Evolutionary conservation across 441 rosid species (phyloP), one percentile per base, ranked within the genome.

Genomic region (Pelargonium fulgidum): DNA sequence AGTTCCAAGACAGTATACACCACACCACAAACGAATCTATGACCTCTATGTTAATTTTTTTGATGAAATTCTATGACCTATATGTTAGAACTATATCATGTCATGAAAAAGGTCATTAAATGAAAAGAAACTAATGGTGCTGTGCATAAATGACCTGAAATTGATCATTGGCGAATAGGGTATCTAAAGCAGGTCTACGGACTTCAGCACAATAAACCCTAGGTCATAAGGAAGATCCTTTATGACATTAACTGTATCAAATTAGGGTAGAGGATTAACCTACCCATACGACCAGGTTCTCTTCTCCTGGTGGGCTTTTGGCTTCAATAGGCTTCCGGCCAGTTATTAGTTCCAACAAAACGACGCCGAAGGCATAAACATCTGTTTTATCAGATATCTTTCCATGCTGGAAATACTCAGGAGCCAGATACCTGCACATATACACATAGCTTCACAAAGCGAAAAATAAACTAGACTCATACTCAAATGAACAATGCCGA

Each of bases 391-490:
- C 87, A 0, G 97, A 94, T 76, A 94, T 87, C 74, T 94, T 91
- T 22, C 99, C 99, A 62, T 93, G 99, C 79, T 91, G 97, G 73
- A 93, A 93, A 76, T 93, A 93, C 83, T 93, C 97, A 5, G 99
- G 99, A 74, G 97, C 97, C 75, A 94, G 81, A 79, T 94, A 91
- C 48, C 97, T 91, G 82, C 72, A 76, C 14, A 71, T 13, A 52
- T n/a, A 14, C 59, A 14, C 20, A n/a, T 14, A 6, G 19, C 59
- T 52, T 52, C 19, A 52, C 17, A 52, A 13, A 14, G 58, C 58
- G 54, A n/a, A 48, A 13, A 17, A 48, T 48, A 3, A 50, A 50
- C 56, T 2, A 50, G 54, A 48, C 14, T 48, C 54, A 13, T 3
- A 48, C n/a, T 48, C 58, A 50, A 50, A 7, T 50, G 58, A 50